A percentile compares a stretch with the other conserved stretches of the same genome.
phyloP scores from a whole-genome alignment of 2,329 filamentous ascomycete genomes.

The Hyphodiscus sp. region DNA sequence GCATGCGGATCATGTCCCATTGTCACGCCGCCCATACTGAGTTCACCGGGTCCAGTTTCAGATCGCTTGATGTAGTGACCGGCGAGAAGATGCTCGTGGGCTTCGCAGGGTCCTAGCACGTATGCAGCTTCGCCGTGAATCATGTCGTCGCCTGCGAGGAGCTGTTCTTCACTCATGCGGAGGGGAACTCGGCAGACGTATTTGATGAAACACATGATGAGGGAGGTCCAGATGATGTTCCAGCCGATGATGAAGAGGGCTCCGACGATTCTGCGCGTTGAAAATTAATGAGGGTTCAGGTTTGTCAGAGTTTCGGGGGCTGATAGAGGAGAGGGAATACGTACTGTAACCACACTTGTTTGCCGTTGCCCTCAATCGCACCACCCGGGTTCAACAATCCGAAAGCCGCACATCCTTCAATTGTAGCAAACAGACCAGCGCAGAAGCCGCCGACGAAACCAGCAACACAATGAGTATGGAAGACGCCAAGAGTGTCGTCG shows the following conservation, averaged over 20 bases:
- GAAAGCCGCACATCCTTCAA: slow-evolving; percentile 40
- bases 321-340: background rate
- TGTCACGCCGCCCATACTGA: slow-evolving; percentile 14
- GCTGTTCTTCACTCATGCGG: slow-evolving; percentile 39
- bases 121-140: slow-evolving; percentile 39
- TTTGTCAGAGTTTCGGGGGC: no score
- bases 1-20: slow-evolving; percentile 11
- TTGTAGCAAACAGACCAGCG: slow-evolving; percentile 40
- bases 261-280: slow-evolving; percentile 33
- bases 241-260: slow-evolving; percentile 43
- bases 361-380: slow-evolving; percentile 44
- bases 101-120: slow-evolving; percentile 16
- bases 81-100: slow-evolving; percentile 15
- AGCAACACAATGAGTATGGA: slow-evolving; percentile 43
- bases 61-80: slow-evolving; percentile 11
- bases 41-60: slow-evolving; percentile 9
- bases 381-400: slow-evolving; percentile 39
- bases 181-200: slow-evolving; percentile 41
- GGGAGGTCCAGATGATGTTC: slow-evolving; percentile 43
- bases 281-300: background rate
- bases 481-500: slow-evolving; percentile 46
- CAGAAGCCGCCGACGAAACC: slow-evolving; percentile 40
- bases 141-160: slow-evolving; percentile 41
- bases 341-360: slow-evolving; percentile 41
- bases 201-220: slow-evolving; percentile 45